These are phyloP conservation scores for Coffea eugenioides DNA, from an alignment of 257 asterid genomes.

Conservation along the genomic window DNA sequence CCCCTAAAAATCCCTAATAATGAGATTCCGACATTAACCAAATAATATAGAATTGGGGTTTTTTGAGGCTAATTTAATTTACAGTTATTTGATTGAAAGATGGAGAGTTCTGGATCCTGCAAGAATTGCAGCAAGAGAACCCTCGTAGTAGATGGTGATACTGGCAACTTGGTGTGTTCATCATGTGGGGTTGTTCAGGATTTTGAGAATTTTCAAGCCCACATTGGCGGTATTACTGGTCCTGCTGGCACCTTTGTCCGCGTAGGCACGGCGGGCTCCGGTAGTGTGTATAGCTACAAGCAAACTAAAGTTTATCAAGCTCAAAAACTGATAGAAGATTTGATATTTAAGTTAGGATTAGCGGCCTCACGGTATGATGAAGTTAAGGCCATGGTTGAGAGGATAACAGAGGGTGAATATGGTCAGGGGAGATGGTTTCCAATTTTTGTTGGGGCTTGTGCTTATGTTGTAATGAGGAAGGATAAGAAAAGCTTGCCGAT, in stretches of 20 bases:
- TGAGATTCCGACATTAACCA: not conserved
- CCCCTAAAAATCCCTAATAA: too few relatives aligned
- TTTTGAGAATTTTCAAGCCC: constrained; percentile 49
- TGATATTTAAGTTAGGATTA: constrained; percentile 43
- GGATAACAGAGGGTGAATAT: constrained; percentile 63
- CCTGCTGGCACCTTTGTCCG: constrained; percentile 47
- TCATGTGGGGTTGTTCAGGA: constrained; percentile 66
- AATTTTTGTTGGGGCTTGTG: constrained; percentile 64
- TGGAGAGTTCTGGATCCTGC: constrained; percentile 43
- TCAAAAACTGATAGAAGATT: constrained; percentile 46
- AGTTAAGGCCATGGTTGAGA: constrained; percentile 41
- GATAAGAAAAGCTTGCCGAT: constrained; percentile 48
- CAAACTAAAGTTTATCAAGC: constrained; percentile 55
- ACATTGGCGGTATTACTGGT: constrained; percentile 56
- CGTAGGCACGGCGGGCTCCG: constrained; percentile 57
- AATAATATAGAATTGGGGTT: not conserved
- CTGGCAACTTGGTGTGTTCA: constrained; percentile 46
- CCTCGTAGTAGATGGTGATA: constrained; percentile 26
- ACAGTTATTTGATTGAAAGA: not conserved
- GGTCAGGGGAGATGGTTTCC: constrained; percentile 77
- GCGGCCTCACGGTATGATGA: constrained; percentile 40
- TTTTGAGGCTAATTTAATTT: not conserved
- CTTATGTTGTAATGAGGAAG: constrained; percentile 64
- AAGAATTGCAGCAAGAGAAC: constrained; percentile 40
- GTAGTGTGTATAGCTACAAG: constrained; percentile 38